These are phyloP conservation scores for Morella rubra DNA, from an alignment of 306 rosid genomes.

Conservation along the genomic window DNA sequence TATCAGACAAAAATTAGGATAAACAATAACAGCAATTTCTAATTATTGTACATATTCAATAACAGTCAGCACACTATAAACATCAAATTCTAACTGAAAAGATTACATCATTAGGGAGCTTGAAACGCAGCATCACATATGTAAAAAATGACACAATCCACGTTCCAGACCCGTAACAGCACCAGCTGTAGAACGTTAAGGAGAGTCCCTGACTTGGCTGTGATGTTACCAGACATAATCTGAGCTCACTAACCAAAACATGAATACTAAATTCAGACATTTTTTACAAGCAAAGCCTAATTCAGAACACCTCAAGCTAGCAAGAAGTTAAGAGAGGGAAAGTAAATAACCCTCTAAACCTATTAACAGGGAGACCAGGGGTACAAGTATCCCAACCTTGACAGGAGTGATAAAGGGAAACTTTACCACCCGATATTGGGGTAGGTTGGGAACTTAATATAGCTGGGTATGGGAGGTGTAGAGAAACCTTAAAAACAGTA, in stretches of 20 bases:
- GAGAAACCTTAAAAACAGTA: slow-evolving; percentile 22
- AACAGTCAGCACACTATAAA: not conserved
- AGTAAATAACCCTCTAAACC: not conserved
- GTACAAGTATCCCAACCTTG: slow-evolving; percentile 39
- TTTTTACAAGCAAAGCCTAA: too few relatives aligned
- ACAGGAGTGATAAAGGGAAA: slow-evolving; percentile 32
- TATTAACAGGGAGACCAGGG: not conserved
- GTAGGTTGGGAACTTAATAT: slow-evolving; percentile 28
- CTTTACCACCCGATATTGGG: slow-evolving; percentile 25
- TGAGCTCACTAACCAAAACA: not conserved
- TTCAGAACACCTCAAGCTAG: too few relatives aligned
- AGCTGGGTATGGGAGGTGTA: slow-evolving; percentile 50
- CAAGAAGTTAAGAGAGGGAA: not conserved
- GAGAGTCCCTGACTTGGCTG: slow-evolving; percentile 58
- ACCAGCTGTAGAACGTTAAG: slow-evolving; percentile 25
- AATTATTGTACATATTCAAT: too few relatives aligned
- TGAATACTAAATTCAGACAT: too few relatives aligned
- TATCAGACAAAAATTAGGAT: too few relatives aligned
- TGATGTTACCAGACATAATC: slow-evolving; percentile 17
- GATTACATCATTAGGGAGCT: slow-evolving; percentile 16
- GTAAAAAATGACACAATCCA: slow-evolving; percentile 36
- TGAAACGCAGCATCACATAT: slow-evolving; percentile 32
- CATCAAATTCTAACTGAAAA: not conserved
- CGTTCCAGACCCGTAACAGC: slow-evolving; percentile 42
- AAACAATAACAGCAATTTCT: not conserved